Percentiles rank a stretch among this genome's conserved stretches.
Evolutionary conservation across 345 rosid species (phyloP).

Genomic region (Lepidium didymum): DNA sequence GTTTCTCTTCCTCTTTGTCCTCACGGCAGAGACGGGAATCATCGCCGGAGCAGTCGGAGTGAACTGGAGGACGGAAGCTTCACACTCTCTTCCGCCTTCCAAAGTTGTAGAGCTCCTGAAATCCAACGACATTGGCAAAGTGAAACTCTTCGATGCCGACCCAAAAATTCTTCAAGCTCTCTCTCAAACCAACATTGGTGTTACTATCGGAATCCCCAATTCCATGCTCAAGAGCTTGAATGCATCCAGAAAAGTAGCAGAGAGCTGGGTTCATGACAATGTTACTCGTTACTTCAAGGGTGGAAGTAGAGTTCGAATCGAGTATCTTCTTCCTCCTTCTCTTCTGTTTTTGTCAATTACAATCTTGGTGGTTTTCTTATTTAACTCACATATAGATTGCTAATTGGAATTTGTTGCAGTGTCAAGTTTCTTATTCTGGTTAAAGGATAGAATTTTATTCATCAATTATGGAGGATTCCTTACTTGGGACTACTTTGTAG

Average conservation of each 20-base stretch:
- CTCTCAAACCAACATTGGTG: constrained; percentile 59
- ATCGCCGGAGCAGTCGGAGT: constrained; percentile 45
- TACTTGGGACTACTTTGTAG: constrained; percentile 33
- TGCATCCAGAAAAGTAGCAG: constrained; percentile 66
- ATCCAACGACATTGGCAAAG: constrained; percentile 18
- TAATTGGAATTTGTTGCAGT: neutral
- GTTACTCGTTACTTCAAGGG: constrained; percentile 76
- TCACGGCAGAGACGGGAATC: constrained; percentile 10
- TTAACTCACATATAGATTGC: neutral
- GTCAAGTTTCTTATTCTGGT: neutral
- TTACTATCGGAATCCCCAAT: constrained; percentile 67
- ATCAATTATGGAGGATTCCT: neutral
- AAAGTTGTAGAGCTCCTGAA: constrained; percentile 80
- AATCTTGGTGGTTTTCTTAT: neutral
- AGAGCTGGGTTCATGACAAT: constrained; percentile 92
- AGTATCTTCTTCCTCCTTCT: constrained; percentile 36
- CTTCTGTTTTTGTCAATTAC: neutral
- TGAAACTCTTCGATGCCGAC: constrained; percentile 68
- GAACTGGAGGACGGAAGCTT: constrained; percentile 76
- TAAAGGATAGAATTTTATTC: neutral
- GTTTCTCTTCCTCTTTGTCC: constrained; percentile 16
- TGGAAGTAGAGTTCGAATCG: constrained; percentile 50
- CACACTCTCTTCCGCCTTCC: constrained; percentile 75
- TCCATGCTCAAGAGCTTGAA: constrained; percentile 55
- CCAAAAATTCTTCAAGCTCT: constrained; percentile 63